Conservation (phyloP, 495 filamentous ascomycete species). For the Penicillium robsamsonii region DNA sequence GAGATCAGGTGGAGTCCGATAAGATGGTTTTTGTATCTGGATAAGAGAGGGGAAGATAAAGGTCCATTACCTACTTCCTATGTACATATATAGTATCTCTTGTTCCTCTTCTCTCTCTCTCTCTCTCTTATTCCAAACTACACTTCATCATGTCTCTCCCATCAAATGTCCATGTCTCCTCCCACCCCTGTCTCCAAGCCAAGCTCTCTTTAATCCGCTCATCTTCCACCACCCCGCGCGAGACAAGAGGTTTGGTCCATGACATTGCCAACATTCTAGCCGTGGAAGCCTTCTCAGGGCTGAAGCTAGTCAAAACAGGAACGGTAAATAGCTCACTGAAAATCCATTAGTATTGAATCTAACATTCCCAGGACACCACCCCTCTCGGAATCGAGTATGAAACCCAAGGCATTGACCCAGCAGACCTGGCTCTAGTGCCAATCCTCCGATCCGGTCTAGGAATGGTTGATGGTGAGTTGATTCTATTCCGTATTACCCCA, state of each 20-base stretch:
- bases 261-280: constrained; percentile 82
- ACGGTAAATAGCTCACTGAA: constrained; percentile 22
- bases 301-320: constrained; percentile 49
- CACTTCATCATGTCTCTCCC: constrained; percentile 31
- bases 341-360: neutral
- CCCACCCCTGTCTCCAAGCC: constrained; percentile 79
- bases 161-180: constrained; percentile 68
- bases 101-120: constrained; percentile 11
- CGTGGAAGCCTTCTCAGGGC: constrained; percentile 73
- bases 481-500: neutral
- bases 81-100: no score
- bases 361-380: constrained; percentile 58
- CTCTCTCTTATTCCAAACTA: neutral
- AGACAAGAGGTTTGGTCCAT: constrained; percentile 78
- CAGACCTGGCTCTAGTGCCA: constrained; percentile 76
- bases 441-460: constrained; percentile 86
- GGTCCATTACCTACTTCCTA: no score
- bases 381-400: constrained; percentile 72
- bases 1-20: constrained; percentile 14
- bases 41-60: constrained; percentile 10
- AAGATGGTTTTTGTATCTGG: neutral
- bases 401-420: constrained; percentile 57
- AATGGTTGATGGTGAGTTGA: constrained; percentile 72
- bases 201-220: constrained; percentile 91
- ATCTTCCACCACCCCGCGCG: constrained; percentile 60